Evolutionary conservation across 2,329 filamentous ascomycete species (phyloP).

Genomic region (Fusarium sp.): DNA sequence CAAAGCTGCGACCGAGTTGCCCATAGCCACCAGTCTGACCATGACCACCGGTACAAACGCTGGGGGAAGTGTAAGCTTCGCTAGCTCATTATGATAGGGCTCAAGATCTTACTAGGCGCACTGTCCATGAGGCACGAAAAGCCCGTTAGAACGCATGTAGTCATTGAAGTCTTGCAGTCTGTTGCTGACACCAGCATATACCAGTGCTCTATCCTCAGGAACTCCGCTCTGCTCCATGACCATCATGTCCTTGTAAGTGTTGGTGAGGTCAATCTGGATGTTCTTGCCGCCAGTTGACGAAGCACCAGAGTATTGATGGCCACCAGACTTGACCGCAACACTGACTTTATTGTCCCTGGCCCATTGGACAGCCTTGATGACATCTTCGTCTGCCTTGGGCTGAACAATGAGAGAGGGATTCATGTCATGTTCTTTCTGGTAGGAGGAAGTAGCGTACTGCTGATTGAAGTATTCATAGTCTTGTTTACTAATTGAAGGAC

Average conservation of each 20-base stretch:
- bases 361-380: constrained; percentile 56
- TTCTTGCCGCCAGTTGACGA: constrained; percentile 60
- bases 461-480: constrained; percentile 43
- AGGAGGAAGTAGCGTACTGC: constrained; percentile 61
- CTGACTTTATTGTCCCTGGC: constrained; percentile 57
- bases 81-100: too few species aligned
- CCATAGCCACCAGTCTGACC: constrained; percentile 64
- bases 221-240: constrained; percentile 37
- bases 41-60: constrained; percentile 61
- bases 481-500: constrained; percentile 9
- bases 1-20: constrained; percentile 62
- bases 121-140: constrained; percentile 62
- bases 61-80: not conserved
- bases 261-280: constrained; percentile 61
- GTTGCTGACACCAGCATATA: constrained; percentile 58
- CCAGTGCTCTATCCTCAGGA: constrained; percentile 52
- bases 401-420: constrained; percentile 60
- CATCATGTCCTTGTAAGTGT: constrained; percentile 53
- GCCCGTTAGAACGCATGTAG: constrained; percentile 56
- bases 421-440: constrained; percentile 58
- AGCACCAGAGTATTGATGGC: constrained; percentile 65
- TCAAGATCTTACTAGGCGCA: constrained; percentile 51
- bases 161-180: constrained; percentile 58
- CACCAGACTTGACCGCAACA: constrained; percentile 61
- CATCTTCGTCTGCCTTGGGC: constrained; percentile 59